These are phyloP conservation scores for Cyberlindnera sargentensis DNA, from an alignment of 805 yeast species.

Conservation along the genomic window DNA sequence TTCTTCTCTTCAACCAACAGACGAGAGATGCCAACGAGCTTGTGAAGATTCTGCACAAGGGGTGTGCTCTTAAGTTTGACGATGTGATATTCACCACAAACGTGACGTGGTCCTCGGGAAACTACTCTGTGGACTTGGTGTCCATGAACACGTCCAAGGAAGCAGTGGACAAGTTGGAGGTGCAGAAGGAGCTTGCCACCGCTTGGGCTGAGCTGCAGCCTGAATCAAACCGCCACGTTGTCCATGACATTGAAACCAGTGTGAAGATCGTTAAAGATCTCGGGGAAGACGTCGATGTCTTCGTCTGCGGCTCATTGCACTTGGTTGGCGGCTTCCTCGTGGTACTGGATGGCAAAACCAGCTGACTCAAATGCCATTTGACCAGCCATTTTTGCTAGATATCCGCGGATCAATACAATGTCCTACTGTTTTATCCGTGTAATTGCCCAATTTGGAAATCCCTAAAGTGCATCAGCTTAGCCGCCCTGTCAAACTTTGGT, in stretches of 20 bases:
- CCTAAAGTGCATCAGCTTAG: background rate
- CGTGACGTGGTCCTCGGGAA: conserved; percentile 82
- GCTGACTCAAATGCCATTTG: background rate
- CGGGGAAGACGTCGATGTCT: conserved; percentile 48
- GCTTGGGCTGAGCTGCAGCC: conserved; percentile 57
- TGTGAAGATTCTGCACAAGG: conserved; percentile 44
- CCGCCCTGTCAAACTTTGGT: background rate
- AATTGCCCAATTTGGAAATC: conserved; percentile 1
- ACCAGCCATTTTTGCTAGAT: background rate
- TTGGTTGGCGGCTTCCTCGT: conserved; percentile 90
- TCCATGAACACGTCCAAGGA: conserved; percentile 79
- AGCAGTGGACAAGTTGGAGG: conserved; percentile 68
- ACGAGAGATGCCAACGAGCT: conserved; percentile 75
- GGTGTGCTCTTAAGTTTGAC: conserved; percentile 47
- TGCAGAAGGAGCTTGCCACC: conserved; percentile 69
- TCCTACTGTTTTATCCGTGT: background rate
- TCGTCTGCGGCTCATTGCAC: conserved; percentile 91
- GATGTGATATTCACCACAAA: conserved; percentile 84
- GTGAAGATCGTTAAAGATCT: conserved; percentile 40
- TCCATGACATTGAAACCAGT: conserved; percentile 72
- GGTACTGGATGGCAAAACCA: conserved; percentile 49
- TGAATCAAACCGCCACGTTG: conserved; percentile 41
- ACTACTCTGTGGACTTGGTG: conserved; percentile 72
- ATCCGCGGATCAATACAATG: background rate
- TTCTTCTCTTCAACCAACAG: conserved; percentile 89